Evolutionary conservation across 768 basidiomycete species (phyloP), one percentile per base, ranked within the genome.

Genomic region (Xerocomellus chrysenteron): DNA sequence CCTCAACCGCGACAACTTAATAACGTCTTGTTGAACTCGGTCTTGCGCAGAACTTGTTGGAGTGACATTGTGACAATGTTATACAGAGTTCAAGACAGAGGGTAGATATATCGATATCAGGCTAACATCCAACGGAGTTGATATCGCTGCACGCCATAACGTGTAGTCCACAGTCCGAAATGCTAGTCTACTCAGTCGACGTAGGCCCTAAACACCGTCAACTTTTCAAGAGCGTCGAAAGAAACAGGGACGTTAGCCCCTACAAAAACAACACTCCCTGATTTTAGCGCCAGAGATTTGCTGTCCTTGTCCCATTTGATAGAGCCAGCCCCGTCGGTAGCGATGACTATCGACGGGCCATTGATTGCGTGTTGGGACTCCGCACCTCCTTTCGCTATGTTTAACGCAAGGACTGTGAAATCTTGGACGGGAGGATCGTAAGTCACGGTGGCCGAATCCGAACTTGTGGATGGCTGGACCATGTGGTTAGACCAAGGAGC

Each of bases 371-470:
- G 74, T 62, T 95, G 92, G 19, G 57, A 68, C 68, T 88, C 86
- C 19, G 66, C 67, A 57, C 72, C 74, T 8, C 76, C 78, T 0
- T 68, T 62, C 0, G 64, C 59, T 9, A 97, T 68, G 39, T 75
- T 75, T 8, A 86, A 76, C 32, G 82, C 80, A 16, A 95, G 77
- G 17, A 99, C 94, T 4, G 90, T 86, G 74, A 99, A 98, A 70
- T 98, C 97, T 35, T 86, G 86, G 63, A 95, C 88, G 0, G 97
- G 94, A 7, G 97, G 96, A 65, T 97, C 83, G 73, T 97, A 98
- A 19, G 92, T 74, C 21, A 76, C 75, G 6, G 81, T 68, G n/a
- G 55, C 40, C 17, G 77, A 70, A 28, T 67, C 56, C 11, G 67
- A 61, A 74, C 86, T 90, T 0, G 73, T 61, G 4, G 70, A 73